Conservation (phyloP, 2,329 filamentous ascomycete genomes). For the Diaporthe aspalathi region DNA sequence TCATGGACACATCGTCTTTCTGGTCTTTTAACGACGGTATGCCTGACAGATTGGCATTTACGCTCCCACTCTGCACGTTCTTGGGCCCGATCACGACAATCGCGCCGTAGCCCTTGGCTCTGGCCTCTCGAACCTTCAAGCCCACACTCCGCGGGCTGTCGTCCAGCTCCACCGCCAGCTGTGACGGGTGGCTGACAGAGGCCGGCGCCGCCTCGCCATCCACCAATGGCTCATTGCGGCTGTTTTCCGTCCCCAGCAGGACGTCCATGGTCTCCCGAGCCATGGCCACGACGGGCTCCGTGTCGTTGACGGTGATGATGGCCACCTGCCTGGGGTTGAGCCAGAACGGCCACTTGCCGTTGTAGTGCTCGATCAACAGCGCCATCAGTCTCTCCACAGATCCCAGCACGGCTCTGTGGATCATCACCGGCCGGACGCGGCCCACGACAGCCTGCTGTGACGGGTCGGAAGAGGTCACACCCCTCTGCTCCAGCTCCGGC, state of each 20-base stretch:
- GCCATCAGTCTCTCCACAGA: constrained; percentile 89
- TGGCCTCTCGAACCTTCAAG: constrained; percentile 80
- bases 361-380: constrained; percentile 84
- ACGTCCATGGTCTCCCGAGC: constrained; percentile 60
- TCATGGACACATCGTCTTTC: constrained; percentile 54
- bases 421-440: constrained; percentile 78
- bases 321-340: constrained; percentile 82
- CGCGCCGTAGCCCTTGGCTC: constrained; percentile 76
- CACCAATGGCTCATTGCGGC: constrained; percentile 46
- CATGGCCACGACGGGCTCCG: constrained; percentile 62
- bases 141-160: constrained; percentile 69
- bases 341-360: constrained; percentile 89
- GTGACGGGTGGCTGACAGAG: constrained; percentile 59
- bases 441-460: constrained; percentile 64
- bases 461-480: constrained; percentile 61
- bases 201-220: constrained; percentile 54
- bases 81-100: constrained; percentile 78
- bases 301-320: constrained; percentile 78
- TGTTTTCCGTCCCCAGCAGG: constrained; percentile 59
- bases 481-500: constrained; percentile 68
- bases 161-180: constrained; percentile 78
- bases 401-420: constrained; percentile 86
- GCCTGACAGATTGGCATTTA: constrained; percentile 60
- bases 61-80: constrained; percentile 68
- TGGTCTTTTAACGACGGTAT: constrained; percentile 45